Evolutionary conservation across 169 alveolate genomes (phyloP), one percentile per base, ranked within the genome.

Genomic region (Blepharisma undulans): DNA sequence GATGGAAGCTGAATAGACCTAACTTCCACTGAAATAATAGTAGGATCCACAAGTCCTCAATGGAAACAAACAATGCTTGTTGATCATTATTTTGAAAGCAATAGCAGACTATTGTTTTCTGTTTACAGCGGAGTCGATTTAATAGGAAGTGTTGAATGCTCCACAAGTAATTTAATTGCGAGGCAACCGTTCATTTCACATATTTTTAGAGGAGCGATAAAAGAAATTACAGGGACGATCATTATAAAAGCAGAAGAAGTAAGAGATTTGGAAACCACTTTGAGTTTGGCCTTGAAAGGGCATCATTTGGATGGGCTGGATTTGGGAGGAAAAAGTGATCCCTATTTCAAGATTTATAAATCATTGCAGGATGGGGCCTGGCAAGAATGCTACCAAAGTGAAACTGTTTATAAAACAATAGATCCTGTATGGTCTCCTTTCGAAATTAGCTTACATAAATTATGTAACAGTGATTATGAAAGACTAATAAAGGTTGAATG

Each of bases 401-500:
- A 48, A 48, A 48, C 14, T 10, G 14, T 48, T 48, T 48, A 48
- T 18, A 48, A 48, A 48, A 48, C 66, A 0, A 12, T 48, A 10
- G 66, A 78, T 14, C 95, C 95, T 32, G 34, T 84, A 32, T 86
- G 91, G 85, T 12, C 19, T 6, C 33, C 22, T 19, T 86, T 86
- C 30, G 66, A 27, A 18, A 72, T 25, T 12, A 27, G 18, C 29
- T 22, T 30, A 16, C 84, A 86, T 21, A 10, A 86, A 14, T 25
- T 86, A 14, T 86, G 91, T 12, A 18, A 25, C 27, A n/a, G 66
- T 10, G 91, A 86, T 72, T 16, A 7, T 29, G 71, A 86, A n/a
- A 6, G 25, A 85, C 1, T 5, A 22, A 60, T 86, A 25, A 18
- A 25, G n/a, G 12, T 86, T 4, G 91, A 86, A 72, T 21, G 61